Conservation (phyloP, 2,329 filamentous ascomycete genomes). For the Alternaria angustiovoidea region DNA sequence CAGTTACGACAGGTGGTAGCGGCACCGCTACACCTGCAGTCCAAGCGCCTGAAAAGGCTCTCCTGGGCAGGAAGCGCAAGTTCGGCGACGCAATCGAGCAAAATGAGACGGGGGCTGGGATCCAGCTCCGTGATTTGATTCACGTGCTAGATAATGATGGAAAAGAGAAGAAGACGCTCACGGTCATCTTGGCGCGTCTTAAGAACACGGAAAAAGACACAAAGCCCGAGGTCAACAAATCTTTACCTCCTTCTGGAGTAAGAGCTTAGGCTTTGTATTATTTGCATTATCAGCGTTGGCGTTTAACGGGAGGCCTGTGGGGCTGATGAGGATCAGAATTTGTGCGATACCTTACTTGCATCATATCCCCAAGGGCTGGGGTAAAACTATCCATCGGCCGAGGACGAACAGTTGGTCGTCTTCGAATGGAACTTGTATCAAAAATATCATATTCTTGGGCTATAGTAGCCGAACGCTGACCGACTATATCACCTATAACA, state of each 20-base stretch:
- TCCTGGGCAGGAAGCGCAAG: conserved; percentile 67
- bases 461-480: not conserved
- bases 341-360: conserved; percentile 13
- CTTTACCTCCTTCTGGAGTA: conserved; percentile 8
- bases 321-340: conserved; percentile 4
- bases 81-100: conserved; percentile 82
- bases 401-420: not conserved
- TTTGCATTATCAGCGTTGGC: conserved; percentile 32
- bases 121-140: conserved; percentile 86
- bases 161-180: conserved; percentile 65
- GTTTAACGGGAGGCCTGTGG: conserved; percentile 14
- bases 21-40: conserved; percentile 37
- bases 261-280: conserved; percentile 1
- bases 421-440: not conserved
- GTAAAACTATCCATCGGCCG: conserved; percentile 5
- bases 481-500: not conserved
- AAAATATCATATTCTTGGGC: conserved; percentile 2
- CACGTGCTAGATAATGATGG: conserved; percentile 81
- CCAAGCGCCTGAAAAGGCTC: conserved; percentile 42
- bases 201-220: conserved; percentile 43
- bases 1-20: conserved; percentile 31
- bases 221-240: conserved; percentile 19
- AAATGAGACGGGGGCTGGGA: conserved; percentile 75
- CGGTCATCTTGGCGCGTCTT: conserved; percentile 39
- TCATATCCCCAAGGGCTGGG: conserved; percentile 36